Evolutionary conservation across 331 rosid species (phyloP), one percentile per base, ranked within the genome.

Genomic region (Rhamnella rubrinervis): DNA sequence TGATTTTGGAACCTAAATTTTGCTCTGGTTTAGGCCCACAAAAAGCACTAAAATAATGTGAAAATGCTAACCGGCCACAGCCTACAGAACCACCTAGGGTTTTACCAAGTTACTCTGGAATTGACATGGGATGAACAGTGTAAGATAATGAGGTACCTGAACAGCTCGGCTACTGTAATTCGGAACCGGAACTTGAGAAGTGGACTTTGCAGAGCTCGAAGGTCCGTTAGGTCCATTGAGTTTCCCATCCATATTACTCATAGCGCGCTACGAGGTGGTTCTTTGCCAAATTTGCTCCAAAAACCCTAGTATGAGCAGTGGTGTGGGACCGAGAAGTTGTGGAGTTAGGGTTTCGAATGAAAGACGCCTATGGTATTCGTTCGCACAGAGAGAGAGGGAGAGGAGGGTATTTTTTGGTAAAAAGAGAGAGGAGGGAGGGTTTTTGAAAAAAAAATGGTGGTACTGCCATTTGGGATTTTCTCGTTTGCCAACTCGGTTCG

Each of bases 91-190:
- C 16, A 80, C 72, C 78, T 75, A 85, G 89, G 88, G 91, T 76
- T 57, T 81, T 72, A 57, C 44, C 66, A 51, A 71, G 84, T 28
- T 75, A 69, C 76, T 58, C 20, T 14, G 37, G 28, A 65, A 69
- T 11, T 60, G 25, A 40, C 57, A 49, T 65, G 55, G 14, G 67
- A 77, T 40, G 41, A 57, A 39, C 49, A 39, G 13, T 31, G 0
- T 16, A 4, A 21, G 6, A 65, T 47, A 58, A n/a, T 39, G 6
- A 46, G 25, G 73, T 47, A 91, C 97, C 96, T 89, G 96, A 75
- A 91, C 99, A 63, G 80, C 83, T 66, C 66, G 88, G 68, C 82
- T 88, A 67, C 77, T 82, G 77, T 80, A 91, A 78, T 86, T 80
- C 6, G 96, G 93, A 28, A 68, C 86, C 41, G 71, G 68, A 51